Base-by-base conservation (phyloP, 2,329 filamentous ascomycete species). In the Chaetomiaceae sp. region DNA sequence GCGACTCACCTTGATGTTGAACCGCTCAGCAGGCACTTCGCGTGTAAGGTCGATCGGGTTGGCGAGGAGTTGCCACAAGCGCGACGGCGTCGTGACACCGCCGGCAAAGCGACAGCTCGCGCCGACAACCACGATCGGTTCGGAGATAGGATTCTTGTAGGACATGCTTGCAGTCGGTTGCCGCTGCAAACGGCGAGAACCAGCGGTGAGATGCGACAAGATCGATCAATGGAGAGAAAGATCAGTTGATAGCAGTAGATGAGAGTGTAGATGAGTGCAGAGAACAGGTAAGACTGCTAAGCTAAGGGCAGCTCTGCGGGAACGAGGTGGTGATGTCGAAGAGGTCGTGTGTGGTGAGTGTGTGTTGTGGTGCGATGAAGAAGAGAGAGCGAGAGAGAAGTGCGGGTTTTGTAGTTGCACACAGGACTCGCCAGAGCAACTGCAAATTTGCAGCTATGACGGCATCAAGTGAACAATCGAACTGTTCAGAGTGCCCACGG, bases 21-120 rank as follows among this genome's bases (percentile, higher is more conserved):
- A 66, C 1, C 63, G 56, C 2, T 48, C 42, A 0, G 32, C 1
- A 2, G 63, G 64, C 7, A 65, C 54, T 2, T 44, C 38, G 6
- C 50, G 49, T 0, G 58, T 55, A 1, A 65, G 48, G 43, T 66
- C 62, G 17, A 34, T 39, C 0, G 62, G 63, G 9, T 58, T 30
- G 4, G 37, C 34, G 9, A 66, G 58, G 1, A 64, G 43, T 4
- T 60, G 35, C 64, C 64, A 67, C 12, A 66, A 52, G 29, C 56
- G 52, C 10, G 58, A 60, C 2, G 63, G 62, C 6, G 58, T 60
- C 3, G 52, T 60, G 10, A 50, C 58, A 14, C 53, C 56, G 12
- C 64, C 64, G 2, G 63, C 46, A 29, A 67, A 66, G 24, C 63
- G 61, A 38, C 64, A 66, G 46, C 59, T 41, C 29, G 47, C 47